phyloP scores from a whole-genome alignment of 1,284 basidiomycete species.

The Ustilago crameri region DNA sequence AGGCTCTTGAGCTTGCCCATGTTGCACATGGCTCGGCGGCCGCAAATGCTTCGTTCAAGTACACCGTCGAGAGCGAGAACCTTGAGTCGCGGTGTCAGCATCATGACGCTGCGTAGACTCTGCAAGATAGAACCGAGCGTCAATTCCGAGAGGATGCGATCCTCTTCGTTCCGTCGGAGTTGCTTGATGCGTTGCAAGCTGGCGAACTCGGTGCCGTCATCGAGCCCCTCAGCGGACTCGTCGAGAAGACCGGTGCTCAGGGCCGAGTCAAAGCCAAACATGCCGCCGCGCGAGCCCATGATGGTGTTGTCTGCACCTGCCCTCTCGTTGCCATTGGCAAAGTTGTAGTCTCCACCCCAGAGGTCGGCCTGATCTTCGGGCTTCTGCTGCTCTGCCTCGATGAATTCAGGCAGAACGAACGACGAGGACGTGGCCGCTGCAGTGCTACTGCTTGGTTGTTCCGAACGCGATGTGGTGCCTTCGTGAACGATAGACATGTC shows the following conservation, averaged over 20 bases:
- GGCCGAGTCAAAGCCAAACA: slow-evolving; percentile 49
- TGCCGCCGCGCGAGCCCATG: slow-evolving; percentile 42
- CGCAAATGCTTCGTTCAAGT: slow-evolving; percentile 47
- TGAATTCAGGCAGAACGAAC: slow-evolving; percentile 35
- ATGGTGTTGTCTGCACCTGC: slow-evolving; percentile 48
- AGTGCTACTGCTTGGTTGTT: slow-evolving; percentile 10
- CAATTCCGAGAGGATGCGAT: slow-evolving; percentile 47
- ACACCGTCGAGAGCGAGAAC: slow-evolving; percentile 54
- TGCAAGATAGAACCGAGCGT: slow-evolving; percentile 49
- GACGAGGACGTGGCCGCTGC: slow-evolving; percentile 6
- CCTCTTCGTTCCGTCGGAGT: slow-evolving; percentile 40
- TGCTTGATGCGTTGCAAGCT: slow-evolving; percentile 28
- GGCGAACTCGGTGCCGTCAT: slow-evolving; percentile 40
- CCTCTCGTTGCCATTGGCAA: slow-evolving; percentile 49
- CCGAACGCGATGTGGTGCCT: background rate
- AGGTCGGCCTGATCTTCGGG: slow-evolving; percentile 46
- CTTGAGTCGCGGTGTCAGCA: slow-evolving; percentile 45
- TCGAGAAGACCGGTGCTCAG: slow-evolving; percentile 36
- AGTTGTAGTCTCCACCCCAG: slow-evolving; percentile 47
- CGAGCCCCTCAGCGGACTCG: slow-evolving; percentile 28
- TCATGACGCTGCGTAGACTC: slow-evolving; percentile 42
- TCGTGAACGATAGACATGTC: slow-evolving; percentile 37
- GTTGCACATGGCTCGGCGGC: slow-evolving; percentile 46
- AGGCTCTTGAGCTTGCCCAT: slow-evolving; percentile 53
- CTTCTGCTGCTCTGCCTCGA: slow-evolving; percentile 45